Evolutionary conservation across 179 eudicot species (phyloP).

Genomic region (Beta lomatogona): DNA sequence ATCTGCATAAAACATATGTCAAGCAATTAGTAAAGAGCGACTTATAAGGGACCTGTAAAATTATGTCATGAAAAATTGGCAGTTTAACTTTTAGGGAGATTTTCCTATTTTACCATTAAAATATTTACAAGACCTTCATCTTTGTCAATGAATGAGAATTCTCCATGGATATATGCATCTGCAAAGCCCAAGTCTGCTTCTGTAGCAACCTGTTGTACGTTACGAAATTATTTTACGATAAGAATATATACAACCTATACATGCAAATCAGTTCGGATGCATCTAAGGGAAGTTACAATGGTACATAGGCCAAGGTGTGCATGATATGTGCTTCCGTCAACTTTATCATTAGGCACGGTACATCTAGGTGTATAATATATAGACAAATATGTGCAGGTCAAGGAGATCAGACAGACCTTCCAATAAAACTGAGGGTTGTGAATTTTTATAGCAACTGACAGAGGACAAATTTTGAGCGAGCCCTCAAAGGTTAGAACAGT

Average conservation of each 20-base stretch:
- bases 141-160: slow-evolving; percentile 81
- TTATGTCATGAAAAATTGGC: no score
- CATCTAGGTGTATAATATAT: no score
- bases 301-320: no score
- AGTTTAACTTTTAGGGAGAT: no score
- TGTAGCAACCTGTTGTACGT: slow-evolving; percentile 60
- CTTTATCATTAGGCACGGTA: background rate
- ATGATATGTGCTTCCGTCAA: no score
- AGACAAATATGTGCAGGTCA: no score
- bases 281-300: no score
- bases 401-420: slow-evolving; percentile 55
- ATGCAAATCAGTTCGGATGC: no score
- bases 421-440: slow-evolving; percentile 85
- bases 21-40: background rate
- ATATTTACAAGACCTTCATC: slow-evolving; percentile 75
- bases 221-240: no score
- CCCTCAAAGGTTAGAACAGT: slow-evolving; percentile 70
- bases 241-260: no score
- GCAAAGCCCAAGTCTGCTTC: slow-evolving; percentile 97
- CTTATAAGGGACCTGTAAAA: no score
- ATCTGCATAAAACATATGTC: slow-evolving; percentile 43
- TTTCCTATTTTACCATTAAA: slow-evolving; percentile 59
- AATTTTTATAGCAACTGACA: slow-evolving; percentile 57
- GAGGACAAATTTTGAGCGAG: slow-evolving; percentile 42
- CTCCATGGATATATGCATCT: slow-evolving; percentile 92